Evolutionary conservation across 176 grass and related monocot genomes (phyloP).

Genomic region (Aegilops tauschii): DNA sequence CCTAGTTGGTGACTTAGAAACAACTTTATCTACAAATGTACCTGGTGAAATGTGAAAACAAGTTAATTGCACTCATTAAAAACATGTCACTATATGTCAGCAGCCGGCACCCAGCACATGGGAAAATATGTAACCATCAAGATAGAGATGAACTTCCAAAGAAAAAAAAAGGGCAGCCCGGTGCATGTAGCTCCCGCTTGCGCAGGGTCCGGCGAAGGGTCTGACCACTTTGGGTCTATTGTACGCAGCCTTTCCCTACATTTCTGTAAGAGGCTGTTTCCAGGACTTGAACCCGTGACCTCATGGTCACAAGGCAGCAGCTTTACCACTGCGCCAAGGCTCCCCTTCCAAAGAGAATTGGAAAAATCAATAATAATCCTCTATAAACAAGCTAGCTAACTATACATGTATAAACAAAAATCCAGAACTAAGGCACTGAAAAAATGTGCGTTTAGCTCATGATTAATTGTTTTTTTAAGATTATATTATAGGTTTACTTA

Average conservation of each 20-base stretch:
- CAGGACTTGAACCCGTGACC: too few species aligned
- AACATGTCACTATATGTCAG: conserved; percentile 5
- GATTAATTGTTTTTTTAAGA: background rate
- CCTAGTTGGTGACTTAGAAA: conserved; percentile 75
- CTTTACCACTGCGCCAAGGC: too few species aligned
- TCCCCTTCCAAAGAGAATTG: background rate
- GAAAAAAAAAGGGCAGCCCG: background rate
- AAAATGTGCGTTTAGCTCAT: background rate
- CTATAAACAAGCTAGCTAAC: background rate
- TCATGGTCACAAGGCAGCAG: too few species aligned
- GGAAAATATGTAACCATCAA: conserved; percentile 5
- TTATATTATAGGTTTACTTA: background rate
- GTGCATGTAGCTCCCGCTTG: too few species aligned
- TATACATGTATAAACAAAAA: background rate
- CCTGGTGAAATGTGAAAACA: conserved; percentile 44
- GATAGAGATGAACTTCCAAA: background rate
- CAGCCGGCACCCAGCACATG: background rate
- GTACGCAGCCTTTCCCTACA: too few species aligned
- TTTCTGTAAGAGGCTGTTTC: too few species aligned
- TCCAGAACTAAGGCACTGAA: background rate
- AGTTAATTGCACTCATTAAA: conserved; percentile 1
- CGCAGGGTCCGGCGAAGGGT: too few species aligned
- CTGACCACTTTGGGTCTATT: too few species aligned
- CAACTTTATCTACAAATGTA: conserved; percentile 79
- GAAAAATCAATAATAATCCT: background rate